A percentile compares a stretch with the other conserved stretches of the same genome.
Conservation (phyloP, 768 basidiomycete species). For the Sporobolomyces pararoseus region DNA sequence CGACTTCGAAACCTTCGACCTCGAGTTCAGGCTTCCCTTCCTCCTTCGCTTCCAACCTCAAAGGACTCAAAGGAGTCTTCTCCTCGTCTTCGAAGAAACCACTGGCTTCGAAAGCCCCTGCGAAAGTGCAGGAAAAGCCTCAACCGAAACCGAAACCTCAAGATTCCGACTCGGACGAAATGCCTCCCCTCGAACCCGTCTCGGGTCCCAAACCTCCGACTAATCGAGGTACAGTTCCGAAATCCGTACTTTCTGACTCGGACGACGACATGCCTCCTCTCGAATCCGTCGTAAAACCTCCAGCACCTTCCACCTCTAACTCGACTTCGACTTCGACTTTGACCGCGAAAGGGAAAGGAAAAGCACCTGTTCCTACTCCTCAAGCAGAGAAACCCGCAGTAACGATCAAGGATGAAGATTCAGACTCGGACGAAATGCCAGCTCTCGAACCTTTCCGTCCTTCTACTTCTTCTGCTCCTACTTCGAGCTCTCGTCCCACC, state of each 20-base stretch:
- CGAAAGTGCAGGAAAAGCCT: no score
- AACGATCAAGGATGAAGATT: background rate
- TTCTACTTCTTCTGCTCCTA: background rate
- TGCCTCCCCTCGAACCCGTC: slow-evolving; percentile 18
- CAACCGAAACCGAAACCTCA: background rate
- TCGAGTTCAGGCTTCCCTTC: background rate
- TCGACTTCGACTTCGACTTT: no score
- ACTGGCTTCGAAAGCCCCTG: no score
- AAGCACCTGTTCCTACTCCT: background rate
- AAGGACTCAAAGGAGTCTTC: no score
- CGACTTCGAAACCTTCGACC: background rate
- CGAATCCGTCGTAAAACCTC: background rate
- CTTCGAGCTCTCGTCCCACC: no score
- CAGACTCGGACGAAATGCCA: slow-evolving; percentile 20
- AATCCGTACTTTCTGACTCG: background rate
- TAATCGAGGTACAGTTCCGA: background rate
- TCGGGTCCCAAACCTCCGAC: slow-evolving; percentile 4
- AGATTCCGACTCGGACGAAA: slow-evolving; percentile 8
- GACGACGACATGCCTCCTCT: slow-evolving; percentile 29
- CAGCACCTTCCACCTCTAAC: no score
- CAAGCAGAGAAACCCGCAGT: background rate
- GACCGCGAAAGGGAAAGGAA: background rate
- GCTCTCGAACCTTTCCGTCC: slow-evolving; percentile 11
- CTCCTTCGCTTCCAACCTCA: no score
- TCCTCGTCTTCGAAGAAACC: no score